Base-by-base conservation (phyloP, 192 early-diverging fungal genomes). In the Coemansia sp. region DNA sequence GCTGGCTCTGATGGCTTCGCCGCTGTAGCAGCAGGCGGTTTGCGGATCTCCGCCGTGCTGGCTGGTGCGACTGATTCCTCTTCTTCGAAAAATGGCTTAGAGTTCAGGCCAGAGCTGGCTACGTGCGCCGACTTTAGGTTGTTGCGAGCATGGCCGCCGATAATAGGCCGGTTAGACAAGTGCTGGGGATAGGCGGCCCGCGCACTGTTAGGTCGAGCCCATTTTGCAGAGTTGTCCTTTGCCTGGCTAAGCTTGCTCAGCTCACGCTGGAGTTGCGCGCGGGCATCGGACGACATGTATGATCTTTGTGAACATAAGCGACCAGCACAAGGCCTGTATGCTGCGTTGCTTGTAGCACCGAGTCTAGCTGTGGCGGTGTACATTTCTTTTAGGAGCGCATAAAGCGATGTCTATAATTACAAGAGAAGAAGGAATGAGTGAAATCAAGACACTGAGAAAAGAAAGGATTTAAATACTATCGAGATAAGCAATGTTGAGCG, bases 111-210 rank as follows among this genome's bases (percentile, higher is more conserved):
- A n/a, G 66, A 42, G 33, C 20, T 60, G 54, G 33, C 57, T n/a
- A 5, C 31, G 31, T 77, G 66, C 31, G 47, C 20, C 5, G 70
- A 29, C 20, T 64, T 77, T 46, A 72, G 51, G 59, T 72, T 71
- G 62, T 72, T 68, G 44, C 75, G 65, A n/a, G 75, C 75, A 43
- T 72, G 64, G 2, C 70, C 70, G n/a, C 67, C 66, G 33, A 74
- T 68, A 41, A 61, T 65, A 31, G 63, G 63, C 38, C 57, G 31
- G 6, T 60, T 60, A 16, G 57, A 60, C 29, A 60, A 36, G 31
- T 60, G 57, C 31, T 33, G 57, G 6, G 33, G 31, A 18, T 60
- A 33, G n/a, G 57, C 31, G 4, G 57, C 57, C 16, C 57, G 57
- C 16, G 57, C 57, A 36, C 15, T 60, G 18, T 6, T 8, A 34